Conservation (phyloP, 352 stramenopile genomes). For the Pythium phragmitis region DNA sequence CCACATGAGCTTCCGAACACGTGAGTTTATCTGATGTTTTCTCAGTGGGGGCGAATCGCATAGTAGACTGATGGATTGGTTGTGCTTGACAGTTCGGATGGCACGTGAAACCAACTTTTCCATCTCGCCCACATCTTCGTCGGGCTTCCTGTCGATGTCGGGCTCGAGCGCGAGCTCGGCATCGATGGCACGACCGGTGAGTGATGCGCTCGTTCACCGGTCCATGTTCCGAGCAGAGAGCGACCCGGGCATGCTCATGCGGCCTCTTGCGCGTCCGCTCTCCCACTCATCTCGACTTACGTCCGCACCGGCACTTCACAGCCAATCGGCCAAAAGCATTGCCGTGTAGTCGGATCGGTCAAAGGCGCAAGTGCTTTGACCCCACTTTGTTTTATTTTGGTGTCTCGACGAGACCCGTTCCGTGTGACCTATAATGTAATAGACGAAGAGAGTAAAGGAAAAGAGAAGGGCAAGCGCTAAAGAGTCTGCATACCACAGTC, state of each 20-base stretch:
- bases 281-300: neutral
- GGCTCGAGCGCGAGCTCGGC: constrained; percentile 8
- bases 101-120: constrained; percentile 27
- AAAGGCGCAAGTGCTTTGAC: no score
- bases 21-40: constrained; percentile 12
- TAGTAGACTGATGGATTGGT: neutral
- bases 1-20: constrained; percentile 32
- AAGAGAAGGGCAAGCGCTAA: no score
- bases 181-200: neutral
- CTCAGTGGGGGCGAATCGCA: neutral
- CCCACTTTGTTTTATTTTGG: no score
- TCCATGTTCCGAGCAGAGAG: constrained; percentile 20
- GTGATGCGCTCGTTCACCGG: constrained; percentile 1
- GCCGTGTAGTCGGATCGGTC: neutral
- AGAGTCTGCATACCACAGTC: no score
- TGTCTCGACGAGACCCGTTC: no score
- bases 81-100: constrained; percentile 22
- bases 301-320: neutral
- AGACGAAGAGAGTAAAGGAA: no score
- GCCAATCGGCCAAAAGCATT: constrained; percentile 6
- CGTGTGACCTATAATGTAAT: no score
- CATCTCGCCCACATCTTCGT: constrained; percentile 22
- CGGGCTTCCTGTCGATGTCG: constrained; percentile 1
- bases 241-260: constrained; percentile 8
- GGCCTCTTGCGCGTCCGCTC: neutral